Conservation (phyloP, 148 eudicot genomes). For the Polygonum maritimum region DNA sequence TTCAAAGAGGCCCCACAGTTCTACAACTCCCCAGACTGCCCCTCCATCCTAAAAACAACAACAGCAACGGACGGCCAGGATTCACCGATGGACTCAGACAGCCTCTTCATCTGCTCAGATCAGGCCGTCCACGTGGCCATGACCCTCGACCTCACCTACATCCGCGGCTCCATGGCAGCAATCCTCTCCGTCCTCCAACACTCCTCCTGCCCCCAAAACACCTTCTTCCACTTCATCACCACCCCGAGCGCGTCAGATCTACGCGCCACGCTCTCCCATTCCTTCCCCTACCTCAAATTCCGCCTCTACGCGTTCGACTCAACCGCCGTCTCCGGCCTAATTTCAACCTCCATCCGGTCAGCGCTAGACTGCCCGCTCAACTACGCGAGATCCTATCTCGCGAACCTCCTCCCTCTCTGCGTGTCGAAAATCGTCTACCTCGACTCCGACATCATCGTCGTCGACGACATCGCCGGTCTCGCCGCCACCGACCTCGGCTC, state of each 20-base stretch:
- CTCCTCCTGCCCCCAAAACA: slow-evolving; percentile 69
- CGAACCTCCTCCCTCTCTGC: slow-evolving; percentile 47
- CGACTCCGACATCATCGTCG: slow-evolving; percentile 60
- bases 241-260: slow-evolving; percentile 24
- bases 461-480: slow-evolving; percentile 48
- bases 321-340: slow-evolving; percentile 39
- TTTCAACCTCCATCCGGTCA: slow-evolving; percentile 79
- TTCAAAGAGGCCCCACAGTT: slow-evolving; percentile 72
- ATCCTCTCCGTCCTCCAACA: slow-evolving; percentile 76
- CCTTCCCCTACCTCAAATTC: slow-evolving; percentile 61
- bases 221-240: slow-evolving; percentile 59
- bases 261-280: slow-evolving; percentile 33
- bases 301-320: slow-evolving; percentile 49
- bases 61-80: background rate
- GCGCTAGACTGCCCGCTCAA: slow-evolving; percentile 82
- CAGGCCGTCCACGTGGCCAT: slow-evolving; percentile 70
- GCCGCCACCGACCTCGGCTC: slow-evolving; percentile 24
- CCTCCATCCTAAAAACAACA: slow-evolving; percentile 9
- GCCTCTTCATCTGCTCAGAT: slow-evolving; percentile 26
- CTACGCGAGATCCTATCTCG: slow-evolving; percentile 60
- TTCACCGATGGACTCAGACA: background rate
- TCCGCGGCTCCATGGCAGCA: slow-evolving; percentile 84
- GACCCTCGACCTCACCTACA: slow-evolving; percentile 72
- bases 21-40: slow-evolving; percentile 58
- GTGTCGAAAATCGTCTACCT: slow-evolving; percentile 54